Conservation (phyloP, 768 basidiomycete genomes). For the Tricholoma furcatifolium region DNA sequence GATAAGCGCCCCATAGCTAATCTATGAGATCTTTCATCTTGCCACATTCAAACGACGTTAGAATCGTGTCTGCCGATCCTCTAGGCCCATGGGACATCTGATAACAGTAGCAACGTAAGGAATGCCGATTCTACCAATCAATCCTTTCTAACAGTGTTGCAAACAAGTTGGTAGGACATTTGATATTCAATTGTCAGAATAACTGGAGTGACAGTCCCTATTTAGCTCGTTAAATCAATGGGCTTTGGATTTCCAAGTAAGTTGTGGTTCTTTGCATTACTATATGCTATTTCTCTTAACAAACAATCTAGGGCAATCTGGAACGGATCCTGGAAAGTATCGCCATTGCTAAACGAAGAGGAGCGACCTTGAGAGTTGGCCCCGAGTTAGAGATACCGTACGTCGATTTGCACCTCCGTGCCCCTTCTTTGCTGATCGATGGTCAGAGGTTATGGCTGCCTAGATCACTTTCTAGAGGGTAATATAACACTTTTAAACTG, state of each 20-base stretch:
- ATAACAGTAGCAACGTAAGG: slow-evolving; percentile 84
- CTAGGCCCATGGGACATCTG: slow-evolving; percentile 73
- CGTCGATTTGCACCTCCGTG: slow-evolving; percentile 11
- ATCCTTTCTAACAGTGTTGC: neutral
- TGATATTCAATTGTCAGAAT: slow-evolving; percentile 1
- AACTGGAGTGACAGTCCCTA: slow-evolving; percentile 1
- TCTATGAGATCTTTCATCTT: no score
- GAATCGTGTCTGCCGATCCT: neutral
- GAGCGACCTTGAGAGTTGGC: slow-evolving; percentile 90
- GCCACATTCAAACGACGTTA: no score
- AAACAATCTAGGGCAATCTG: slow-evolving; percentile 72
- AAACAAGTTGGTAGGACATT: slow-evolving; percentile 15
- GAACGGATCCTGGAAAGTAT: slow-evolving; percentile 91
- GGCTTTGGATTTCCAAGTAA: slow-evolving; percentile 91
- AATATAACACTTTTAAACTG: neutral
- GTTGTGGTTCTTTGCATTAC: slow-evolving; percentile 7
- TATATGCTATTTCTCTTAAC: neutral
- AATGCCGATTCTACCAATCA: neutral
- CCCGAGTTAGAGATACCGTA: slow-evolving; percentile 97
- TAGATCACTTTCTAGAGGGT: slow-evolving; percentile 98
- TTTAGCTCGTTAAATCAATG: slow-evolving; percentile 92
- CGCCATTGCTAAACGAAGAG: slow-evolving; percentile 79
- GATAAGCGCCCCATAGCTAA: neutral
- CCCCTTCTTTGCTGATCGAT: neutral
- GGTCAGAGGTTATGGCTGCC: slow-evolving; percentile 89